A percentile compares a stretch with the other conserved stretches of the same genome.
These are phyloP conservation scores for Blakeslea trispora DNA, from an alignment of 371 early-diverging fungal genomes.

Conservation along the genomic window DNA sequence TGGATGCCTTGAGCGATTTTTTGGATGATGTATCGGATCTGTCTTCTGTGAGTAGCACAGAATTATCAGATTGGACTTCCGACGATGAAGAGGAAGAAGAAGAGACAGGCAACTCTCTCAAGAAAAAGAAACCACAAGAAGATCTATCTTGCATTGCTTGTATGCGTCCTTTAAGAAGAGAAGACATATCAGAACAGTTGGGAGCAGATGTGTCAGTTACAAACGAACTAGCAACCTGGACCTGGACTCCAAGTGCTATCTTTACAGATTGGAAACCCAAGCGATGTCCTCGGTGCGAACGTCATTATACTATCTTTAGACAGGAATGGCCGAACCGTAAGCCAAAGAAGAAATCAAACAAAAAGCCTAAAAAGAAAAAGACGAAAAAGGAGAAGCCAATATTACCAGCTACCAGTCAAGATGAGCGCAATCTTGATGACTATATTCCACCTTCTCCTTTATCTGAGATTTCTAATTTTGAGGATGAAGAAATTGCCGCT, in stretches of 20 bases:
- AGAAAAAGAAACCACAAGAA: conserved; percentile 38
- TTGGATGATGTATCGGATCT: conserved; percentile 48
- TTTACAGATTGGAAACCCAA: conserved; percentile 47
- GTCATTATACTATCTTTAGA: conserved; percentile 40
- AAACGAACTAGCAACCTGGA: conserved; percentile 51
- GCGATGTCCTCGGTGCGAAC: conserved; percentile 51
- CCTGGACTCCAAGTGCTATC: conserved; percentile 51
- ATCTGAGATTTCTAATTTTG: conserved; percentile 13
- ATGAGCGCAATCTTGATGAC: conserved; percentile 20
- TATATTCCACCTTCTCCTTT: conserved; percentile 29
- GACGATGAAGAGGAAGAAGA: conserved; percentile 19
- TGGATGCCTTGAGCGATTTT: conserved; percentile 29
- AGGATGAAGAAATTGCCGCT: conserved; percentile 12
- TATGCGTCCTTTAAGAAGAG: conserved; percentile 27
- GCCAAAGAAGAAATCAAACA: conserved; percentile 22
- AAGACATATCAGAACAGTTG: conserved; percentile 35
- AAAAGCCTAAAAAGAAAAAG: conserved; percentile 9
- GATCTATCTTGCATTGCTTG: conserved; percentile 47
- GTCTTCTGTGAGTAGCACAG: conserved; percentile 40
- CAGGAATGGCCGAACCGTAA: conserved; percentile 51
- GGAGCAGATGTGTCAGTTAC: conserved; percentile 30
- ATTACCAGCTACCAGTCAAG: conserved; percentile 12
- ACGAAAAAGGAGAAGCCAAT: conserved; percentile 5
- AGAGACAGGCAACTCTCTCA: conserved; percentile 49
- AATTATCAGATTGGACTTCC: conserved; percentile 11